Percentiles rank a stretch among this genome's conserved stretches.
phyloP scores from a whole-genome alignment of 345 rosid genomes.

The Abelmoschus esculentus region DNA sequence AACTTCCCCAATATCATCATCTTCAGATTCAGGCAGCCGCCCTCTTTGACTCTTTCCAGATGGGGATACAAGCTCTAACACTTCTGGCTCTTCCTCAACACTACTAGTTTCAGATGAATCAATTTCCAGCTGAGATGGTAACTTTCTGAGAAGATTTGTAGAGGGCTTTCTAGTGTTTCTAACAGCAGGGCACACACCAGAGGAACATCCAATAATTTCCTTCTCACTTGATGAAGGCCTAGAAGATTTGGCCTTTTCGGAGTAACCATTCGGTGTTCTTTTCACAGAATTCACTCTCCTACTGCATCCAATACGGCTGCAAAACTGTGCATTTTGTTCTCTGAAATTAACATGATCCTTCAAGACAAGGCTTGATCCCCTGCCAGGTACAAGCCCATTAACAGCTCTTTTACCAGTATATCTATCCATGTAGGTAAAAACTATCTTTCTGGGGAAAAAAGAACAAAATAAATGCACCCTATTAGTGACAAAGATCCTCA shows the following conservation, averaged over 20 bases:
- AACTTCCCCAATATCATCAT: conserved; percentile 24
- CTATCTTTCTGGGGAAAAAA: conserved; percentile 24
- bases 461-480: not conserved
- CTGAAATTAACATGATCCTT: conserved; percentile 46
- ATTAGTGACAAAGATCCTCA: not conserved
- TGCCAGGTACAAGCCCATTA: conserved; percentile 36
- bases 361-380: conserved; percentile 44
- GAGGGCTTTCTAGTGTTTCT: conserved; percentile 32
- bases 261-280: conserved; percentile 35
- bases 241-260: conserved; percentile 48
- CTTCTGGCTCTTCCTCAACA: conserved; percentile 46
- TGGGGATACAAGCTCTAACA: conserved; percentile 25
- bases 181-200: conserved; percentile 32
- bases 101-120: conserved; percentile 70
- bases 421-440: conserved; percentile 50
- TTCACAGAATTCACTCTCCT: conserved; percentile 46
- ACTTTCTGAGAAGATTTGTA: conserved; percentile 39
- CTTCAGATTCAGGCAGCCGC: conserved; percentile 23
- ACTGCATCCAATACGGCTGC: conserved; percentile 57
- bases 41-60: conserved; percentile 40
- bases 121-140: conserved; percentile 30
- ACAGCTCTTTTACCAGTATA: conserved; percentile 57
- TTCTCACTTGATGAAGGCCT: conserved; percentile 53
- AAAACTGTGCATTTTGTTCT: conserved; percentile 50
- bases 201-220: conserved; percentile 63